A percentile compares a stretch with the other conserved stretches of the same genome.
These are phyloP conservation scores for Flaveria robusta DNA, from an alignment of 129 eudicot species.

Conservation along the genomic window DNA sequence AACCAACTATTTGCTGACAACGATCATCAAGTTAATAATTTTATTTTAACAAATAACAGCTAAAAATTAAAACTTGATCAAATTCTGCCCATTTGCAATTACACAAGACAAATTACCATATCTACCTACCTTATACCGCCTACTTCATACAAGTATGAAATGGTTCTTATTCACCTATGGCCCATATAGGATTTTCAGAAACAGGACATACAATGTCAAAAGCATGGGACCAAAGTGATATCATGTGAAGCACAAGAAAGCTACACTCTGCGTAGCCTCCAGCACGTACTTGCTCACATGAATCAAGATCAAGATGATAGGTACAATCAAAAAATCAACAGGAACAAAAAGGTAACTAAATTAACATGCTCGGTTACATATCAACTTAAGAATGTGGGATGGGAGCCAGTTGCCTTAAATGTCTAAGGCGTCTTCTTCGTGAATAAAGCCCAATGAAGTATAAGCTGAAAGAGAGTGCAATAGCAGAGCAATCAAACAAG, in stretches of 20 bases:
- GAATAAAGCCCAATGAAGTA: slow-evolving; percentile 52
- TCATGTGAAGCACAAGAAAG: background rate
- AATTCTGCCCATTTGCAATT: too few species aligned
- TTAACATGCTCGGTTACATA: background rate
- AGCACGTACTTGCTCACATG: background rate
- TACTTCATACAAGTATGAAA: too few species aligned
- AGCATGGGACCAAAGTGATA: background rate
- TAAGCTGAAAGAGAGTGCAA: slow-evolving; percentile 45
- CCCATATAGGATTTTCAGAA: too few species aligned
- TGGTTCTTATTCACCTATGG: too few species aligned
- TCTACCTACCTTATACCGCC: too few species aligned
- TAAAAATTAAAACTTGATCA: too few species aligned
- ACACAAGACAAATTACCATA: too few species aligned
- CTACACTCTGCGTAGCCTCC: background rate
- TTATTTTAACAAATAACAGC: too few species aligned
- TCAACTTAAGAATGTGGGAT: slow-evolving; percentile 24
- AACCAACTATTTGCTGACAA: too few species aligned
- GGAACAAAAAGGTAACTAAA: background rate
- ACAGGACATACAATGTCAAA: background rate
- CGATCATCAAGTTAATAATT: too few species aligned
- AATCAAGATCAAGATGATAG: background rate
- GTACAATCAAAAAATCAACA: background rate
- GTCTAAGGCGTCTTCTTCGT: slow-evolving; percentile 44
- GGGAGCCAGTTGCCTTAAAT: slow-evolving; percentile 50
- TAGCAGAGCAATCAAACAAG: slow-evolving; percentile 57